Evolutionary conservation across 352 stramenopile genomes (phyloP).

Genomic region (Globisporangium spiculum): DNA sequence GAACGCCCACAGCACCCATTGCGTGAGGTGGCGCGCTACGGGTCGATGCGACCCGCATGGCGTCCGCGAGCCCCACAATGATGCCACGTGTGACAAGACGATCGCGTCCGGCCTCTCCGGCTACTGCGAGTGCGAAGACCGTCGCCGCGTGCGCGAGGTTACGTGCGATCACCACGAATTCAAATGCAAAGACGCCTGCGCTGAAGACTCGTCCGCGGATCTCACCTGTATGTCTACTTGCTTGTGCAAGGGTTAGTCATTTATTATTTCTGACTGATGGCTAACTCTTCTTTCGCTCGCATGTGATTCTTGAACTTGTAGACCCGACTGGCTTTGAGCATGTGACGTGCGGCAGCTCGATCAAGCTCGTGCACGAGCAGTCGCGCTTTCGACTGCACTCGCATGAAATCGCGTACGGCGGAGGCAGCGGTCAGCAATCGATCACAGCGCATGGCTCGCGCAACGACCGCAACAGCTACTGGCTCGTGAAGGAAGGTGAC

Average conservation of each 20-base stretch:
- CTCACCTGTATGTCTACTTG: slow-evolving; percentile 51
- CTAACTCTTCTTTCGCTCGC: not conserved
- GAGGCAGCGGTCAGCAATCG: slow-evolving; percentile 77
- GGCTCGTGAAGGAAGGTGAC: slow-evolving; percentile 82
- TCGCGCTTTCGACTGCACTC: slow-evolving; percentile 81
- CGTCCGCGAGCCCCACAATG: slow-evolving; percentile 55
- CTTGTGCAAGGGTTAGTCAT: no score
- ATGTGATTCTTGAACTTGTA: slow-evolving; percentile 17
- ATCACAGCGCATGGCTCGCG: slow-evolving; percentile 63
- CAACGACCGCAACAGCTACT: slow-evolving; percentile 86
- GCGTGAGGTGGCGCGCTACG: slow-evolving; percentile 72
- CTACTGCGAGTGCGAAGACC: slow-evolving; percentile 79
- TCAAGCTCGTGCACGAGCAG: slow-evolving; percentile 78
- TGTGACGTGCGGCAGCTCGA: slow-evolving; percentile 81
- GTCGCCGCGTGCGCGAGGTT: slow-evolving; percentile 75
- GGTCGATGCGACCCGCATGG: slow-evolving; percentile 68
- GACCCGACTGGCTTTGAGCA: slow-evolving; percentile 74
- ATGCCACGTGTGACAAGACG: slow-evolving; percentile 48
- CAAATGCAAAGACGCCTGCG: slow-evolving; percentile 68
- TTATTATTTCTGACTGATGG: not conserved
- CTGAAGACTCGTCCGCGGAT: slow-evolving; percentile 64
- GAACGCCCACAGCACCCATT: slow-evolving; percentile 23
- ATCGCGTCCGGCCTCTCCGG: slow-evolving; percentile 53
- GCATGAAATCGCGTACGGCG: slow-evolving; percentile 79
- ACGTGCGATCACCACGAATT: slow-evolving; percentile 77